These are phyloP conservation scores for Bruguiera parviflora DNA, from an alignment of 345 rosid species.

Conservation along the genomic window DNA sequence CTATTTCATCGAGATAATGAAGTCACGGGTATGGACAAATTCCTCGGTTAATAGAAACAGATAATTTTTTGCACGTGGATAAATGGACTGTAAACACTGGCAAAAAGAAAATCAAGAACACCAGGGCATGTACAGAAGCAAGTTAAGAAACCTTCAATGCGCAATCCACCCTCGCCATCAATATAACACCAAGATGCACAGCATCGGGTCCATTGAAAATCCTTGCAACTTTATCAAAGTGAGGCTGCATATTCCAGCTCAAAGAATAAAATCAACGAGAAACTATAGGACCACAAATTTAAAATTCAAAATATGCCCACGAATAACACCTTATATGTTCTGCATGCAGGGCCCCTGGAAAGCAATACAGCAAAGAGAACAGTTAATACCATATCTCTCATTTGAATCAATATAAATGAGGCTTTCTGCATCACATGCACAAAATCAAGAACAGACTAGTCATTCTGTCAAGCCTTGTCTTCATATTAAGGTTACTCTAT, in stretches of 20 bases:
- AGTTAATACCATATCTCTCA: constrained; percentile 14
- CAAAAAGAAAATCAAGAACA: not conserved
- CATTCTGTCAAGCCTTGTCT: no score
- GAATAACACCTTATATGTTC: constrained; percentile 79
- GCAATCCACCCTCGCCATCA: constrained; percentile 95
- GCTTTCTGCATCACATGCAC: no score
- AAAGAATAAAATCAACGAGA: constrained; percentile 16
- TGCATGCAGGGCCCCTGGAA: constrained; percentile 97
- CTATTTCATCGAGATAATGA: no score
- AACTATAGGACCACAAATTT: not conserved
- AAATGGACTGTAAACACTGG: not conserved
- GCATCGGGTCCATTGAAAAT: constrained; percentile 89
- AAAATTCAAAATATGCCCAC: constrained; percentile 6
- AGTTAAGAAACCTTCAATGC: constrained; percentile 62
- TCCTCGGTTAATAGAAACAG: no score
- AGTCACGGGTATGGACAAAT: no score
- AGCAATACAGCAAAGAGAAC: constrained; percentile 10
- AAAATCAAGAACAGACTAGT: no score
- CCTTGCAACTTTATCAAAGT: constrained; percentile 90
- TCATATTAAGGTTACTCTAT: no score
- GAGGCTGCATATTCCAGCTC: constrained; percentile 57
- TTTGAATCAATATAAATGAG: no score
- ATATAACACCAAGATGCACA: constrained; percentile 67
- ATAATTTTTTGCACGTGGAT: not conserved
- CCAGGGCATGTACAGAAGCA: no score